Evolutionary conservation across 345 rosid genomes (phyloP).

Genomic region (Moringa oleifera): DNA sequence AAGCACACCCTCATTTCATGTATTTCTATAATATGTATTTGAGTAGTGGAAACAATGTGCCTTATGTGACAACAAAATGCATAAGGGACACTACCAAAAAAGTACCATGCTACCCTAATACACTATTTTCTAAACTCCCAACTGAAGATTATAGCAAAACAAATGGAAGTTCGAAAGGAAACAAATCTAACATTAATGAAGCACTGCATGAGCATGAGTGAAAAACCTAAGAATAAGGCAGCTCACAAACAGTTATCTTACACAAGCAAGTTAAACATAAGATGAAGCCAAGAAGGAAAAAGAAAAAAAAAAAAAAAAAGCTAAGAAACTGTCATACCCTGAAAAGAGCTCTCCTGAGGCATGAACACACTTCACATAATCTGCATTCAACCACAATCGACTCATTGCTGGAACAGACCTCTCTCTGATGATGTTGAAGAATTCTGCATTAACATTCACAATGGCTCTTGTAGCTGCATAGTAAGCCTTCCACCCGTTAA

Average conservation of each 20-base stretch:
- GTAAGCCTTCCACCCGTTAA: slow-evolving; percentile 94
- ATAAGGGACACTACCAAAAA: no score
- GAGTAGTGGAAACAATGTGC: not conserved
- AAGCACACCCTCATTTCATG: no score
- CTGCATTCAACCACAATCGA: slow-evolving; percentile 77
- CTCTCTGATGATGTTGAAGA: slow-evolving; percentile 77
- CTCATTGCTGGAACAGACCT: slow-evolving; percentile 74
- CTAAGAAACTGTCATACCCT: slow-evolving; percentile 47
- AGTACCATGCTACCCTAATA: no score
- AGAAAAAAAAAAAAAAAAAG: not conserved
- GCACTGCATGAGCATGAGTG: not conserved
- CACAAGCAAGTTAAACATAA: not conserved
- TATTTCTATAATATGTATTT: no score
- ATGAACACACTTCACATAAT: slow-evolving; percentile 92
- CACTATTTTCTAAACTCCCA: not conserved
- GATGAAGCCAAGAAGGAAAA: not conserved
- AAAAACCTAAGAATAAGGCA: no score
- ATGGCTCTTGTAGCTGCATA: slow-evolving; percentile 93
- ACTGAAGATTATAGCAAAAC: no score
- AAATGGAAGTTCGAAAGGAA: not conserved
- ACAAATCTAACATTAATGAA: not conserved
- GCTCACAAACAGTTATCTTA: not conserved
- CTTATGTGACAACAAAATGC: not conserved
- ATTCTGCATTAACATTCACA: slow-evolving; percentile 71
- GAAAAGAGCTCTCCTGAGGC: slow-evolving; percentile 78